phyloP scores from a whole-genome alignment of 768 basidiomycete species.

The Boletellus emodensis region DNA sequence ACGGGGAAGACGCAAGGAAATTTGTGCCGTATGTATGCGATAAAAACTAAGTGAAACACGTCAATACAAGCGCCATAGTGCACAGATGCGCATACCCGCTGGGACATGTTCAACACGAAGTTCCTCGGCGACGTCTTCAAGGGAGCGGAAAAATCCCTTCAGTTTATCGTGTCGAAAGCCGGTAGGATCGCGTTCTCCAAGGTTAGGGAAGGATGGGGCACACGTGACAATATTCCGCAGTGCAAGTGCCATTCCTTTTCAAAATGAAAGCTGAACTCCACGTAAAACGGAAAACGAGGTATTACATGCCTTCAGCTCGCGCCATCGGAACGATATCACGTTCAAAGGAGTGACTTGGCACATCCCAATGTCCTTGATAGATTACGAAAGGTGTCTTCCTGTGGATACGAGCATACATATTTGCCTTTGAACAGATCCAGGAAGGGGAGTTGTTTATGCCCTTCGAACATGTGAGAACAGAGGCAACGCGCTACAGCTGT shows the following conservation, averaged over 20 bases:
- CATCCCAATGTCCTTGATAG: constrained; percentile 47
- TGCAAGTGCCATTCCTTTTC: constrained; percentile 25
- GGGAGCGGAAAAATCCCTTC: too few species aligned
- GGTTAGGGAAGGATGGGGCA: too few species aligned
- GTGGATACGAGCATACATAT: constrained; percentile 48
- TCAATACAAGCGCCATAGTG: constrained; percentile 13
- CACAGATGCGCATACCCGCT: constrained; percentile 34
- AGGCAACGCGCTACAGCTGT: background rate
- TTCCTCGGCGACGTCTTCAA: too few species aligned
- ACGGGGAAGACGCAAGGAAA: constrained; percentile 41
- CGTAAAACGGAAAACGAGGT: too few species aligned
- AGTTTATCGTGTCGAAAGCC: too few species aligned
- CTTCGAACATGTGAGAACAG: constrained; percentile 11
- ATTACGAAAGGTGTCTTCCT: constrained; percentile 48
- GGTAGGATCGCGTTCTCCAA: too few species aligned
- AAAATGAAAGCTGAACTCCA: constrained; percentile 1
- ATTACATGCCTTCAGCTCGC: constrained; percentile 28
- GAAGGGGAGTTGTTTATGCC: constrained; percentile 42
- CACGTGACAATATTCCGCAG: constrained; percentile 29
- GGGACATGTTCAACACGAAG: constrained; percentile 30
- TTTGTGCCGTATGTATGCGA: constrained; percentile 43
- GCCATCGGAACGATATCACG: constrained; percentile 44
- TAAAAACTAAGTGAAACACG: constrained; percentile 27
- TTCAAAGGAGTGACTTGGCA: constrained; percentile 46
- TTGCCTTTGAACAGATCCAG: constrained; percentile 44